phyloP scores from a whole-genome alignment of 441 rosid species.

The Aquilaria agallochum region DNA sequence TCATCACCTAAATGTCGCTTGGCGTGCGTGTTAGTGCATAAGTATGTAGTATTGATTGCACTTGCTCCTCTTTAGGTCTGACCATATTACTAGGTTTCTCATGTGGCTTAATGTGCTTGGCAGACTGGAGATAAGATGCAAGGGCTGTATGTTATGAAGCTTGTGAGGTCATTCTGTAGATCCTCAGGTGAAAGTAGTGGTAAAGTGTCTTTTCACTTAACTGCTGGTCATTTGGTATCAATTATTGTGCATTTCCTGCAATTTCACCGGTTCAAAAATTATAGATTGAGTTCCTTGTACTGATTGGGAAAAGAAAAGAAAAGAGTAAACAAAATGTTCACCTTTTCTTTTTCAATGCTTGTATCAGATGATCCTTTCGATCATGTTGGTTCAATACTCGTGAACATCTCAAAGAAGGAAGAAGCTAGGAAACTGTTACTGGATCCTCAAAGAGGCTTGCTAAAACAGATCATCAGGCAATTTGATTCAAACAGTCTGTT shows the following conservation, averaged over 20 bases:
- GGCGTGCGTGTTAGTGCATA: neutral
- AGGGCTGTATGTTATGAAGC: slow-evolving; percentile 79
- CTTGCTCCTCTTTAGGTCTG: neutral
- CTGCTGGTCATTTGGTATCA: neutral
- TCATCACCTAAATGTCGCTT: neutral
- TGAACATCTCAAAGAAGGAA: slow-evolving; percentile 85
- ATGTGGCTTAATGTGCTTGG: slow-evolving; percentile 21
- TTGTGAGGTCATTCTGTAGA: slow-evolving; percentile 85
- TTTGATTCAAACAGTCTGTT: slow-evolving; percentile 62
- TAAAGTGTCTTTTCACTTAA: slow-evolving; percentile 23
- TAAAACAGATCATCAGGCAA: slow-evolving; percentile 82
- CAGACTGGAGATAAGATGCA: slow-evolving; percentile 69
- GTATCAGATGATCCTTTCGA: slow-evolving; percentile 82
- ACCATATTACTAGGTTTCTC: too few species aligned
- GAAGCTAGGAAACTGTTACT: slow-evolving; percentile 73
- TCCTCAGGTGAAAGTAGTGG: slow-evolving; percentile 52
- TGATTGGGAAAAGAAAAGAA: too few species aligned
- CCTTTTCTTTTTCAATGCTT: slow-evolving; percentile 17
- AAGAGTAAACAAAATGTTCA: slow-evolving; percentile 5
- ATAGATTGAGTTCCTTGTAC: neutral
- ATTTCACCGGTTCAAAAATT: neutral
- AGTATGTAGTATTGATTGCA: neutral
- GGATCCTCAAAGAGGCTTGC: slow-evolving; percentile 71
- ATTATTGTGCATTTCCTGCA: too few species aligned
- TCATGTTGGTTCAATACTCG: slow-evolving; percentile 87